Base-by-base conservation (phyloP, 495 filamentous ascomycete species). In the Rhypophila decipiens region DNA sequence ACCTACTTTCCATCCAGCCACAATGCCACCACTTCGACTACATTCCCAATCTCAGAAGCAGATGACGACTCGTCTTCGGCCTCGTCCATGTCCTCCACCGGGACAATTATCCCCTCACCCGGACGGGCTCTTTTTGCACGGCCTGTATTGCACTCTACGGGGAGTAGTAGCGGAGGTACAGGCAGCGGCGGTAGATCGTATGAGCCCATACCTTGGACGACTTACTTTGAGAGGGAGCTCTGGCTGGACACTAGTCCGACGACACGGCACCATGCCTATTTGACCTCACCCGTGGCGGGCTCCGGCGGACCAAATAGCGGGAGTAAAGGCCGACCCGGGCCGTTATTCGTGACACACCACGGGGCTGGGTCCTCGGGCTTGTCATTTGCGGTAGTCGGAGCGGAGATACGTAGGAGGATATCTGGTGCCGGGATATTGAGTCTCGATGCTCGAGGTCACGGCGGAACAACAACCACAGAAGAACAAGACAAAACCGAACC, bases 221-320 rank as follows among this genome's bases (percentile, higher is more conserved):
- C 86, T 39, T 96, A 90, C 71, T 96, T 96, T 68, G 74, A 83
- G 44, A 84, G 87, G 52, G 90, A 95, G 58, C 75, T 94, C 38
- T 88, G 83, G 58, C 74, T 95, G 34, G 58, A 51, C n/a, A 40
- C 0, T 31, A 40, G 22, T 44, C 45, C 36, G 18, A 15, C 5
- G 39, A 21, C 19, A 33, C 79, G 74, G 39, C 83, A 88, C 65
- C 91, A 97, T 72, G 85, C 81, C 48, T 99, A 99, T 62, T 68
- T 96, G 23, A 95, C 80, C 31, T 82, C 80, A 0, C 80, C 82
- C 5, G 64, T 52, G 24, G n/a, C n/a, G n/a, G n/a, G n/a, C n/a
- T n/a, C n/a, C n/a, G n/a, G n/a, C n/a, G n/a, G n/a, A n/a, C n/a
- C n/a, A n/a, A n/a, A n/a, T n/a, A n/a, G n/a, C n/a, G n/a, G n/a